A percentile compares a stretch with the other conserved stretches of the same genome.
These are phyloP conservation scores for Pythium insidiosum DNA, from an alignment of 352 stramenopile species.

Conservation along the genomic window DNA sequence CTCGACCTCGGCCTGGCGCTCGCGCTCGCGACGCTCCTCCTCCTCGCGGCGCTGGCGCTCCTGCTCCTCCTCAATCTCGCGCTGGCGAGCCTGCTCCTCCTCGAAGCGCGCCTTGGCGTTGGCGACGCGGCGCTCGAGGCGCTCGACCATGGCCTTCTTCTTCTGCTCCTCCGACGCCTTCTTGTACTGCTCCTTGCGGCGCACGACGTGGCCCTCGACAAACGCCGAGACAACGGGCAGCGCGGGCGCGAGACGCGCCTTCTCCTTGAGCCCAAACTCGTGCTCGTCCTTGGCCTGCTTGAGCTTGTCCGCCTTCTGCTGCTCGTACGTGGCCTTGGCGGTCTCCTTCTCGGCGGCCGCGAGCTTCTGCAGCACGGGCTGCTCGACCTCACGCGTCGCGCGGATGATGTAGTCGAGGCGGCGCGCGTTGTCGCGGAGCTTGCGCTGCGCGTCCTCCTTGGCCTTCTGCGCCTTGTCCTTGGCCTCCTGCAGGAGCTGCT, in stretches of 20 bases:
- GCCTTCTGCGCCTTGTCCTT: slow-evolving; percentile 93
- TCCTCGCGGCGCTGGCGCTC: slow-evolving; percentile 49
- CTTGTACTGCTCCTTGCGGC: slow-evolving; percentile 83
- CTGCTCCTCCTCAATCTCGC: slow-evolving; percentile 53
- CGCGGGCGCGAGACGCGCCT: slow-evolving; percentile 53
- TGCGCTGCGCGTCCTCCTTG: slow-evolving; percentile 92
- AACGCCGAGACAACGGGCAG: slow-evolving; percentile 72
- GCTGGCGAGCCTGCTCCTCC: slow-evolving; percentile 53
- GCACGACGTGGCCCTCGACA: slow-evolving; percentile 70
- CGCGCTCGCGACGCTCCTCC: slow-evolving; percentile 44
- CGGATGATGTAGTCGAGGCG: slow-evolving; percentile 95
- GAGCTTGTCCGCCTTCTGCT: slow-evolving; percentile 80
- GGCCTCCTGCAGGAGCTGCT: slow-evolving; percentile 88
- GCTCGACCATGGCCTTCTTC: slow-evolving; percentile 72
- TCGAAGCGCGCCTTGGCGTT: slow-evolving; percentile 63
- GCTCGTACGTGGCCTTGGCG: slow-evolving; percentile 49
- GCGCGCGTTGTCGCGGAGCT: slow-evolving; percentile 89
- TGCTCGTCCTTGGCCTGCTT: slow-evolving; percentile 80
- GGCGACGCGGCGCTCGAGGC: slow-evolving; percentile 48
- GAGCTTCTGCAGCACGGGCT: slow-evolving; percentile 87
- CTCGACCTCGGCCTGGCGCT: slow-evolving; percentile 53
- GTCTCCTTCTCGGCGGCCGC: slow-evolving; percentile 71
- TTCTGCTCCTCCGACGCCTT: slow-evolving; percentile 78
- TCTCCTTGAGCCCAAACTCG: slow-evolving; percentile 87
- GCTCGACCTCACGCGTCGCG: slow-evolving; percentile 94